A percentile compares a stretch with the other conserved stretches of the same genome.
These are phyloP conservation scores for Periconia digitata DNA, from an alignment of 2,329 filamentous ascomycete genomes.

Conservation along the genomic window DNA sequence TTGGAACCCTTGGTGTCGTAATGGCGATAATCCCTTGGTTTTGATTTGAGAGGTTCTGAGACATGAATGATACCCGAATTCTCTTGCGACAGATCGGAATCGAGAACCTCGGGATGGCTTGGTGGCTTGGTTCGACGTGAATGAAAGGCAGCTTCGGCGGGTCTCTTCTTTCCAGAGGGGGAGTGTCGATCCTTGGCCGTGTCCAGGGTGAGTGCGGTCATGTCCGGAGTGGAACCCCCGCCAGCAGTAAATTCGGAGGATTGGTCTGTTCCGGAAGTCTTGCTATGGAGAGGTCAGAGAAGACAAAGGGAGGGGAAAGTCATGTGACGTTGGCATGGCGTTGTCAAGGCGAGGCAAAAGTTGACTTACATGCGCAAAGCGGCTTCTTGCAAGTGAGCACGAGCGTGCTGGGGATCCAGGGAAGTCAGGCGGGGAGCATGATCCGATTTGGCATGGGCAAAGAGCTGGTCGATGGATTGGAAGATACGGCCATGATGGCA, in stretches of 20 bases:
- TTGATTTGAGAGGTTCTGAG: constrained; percentile 19
- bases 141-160: constrained; percentile 29
- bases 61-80: constrained; percentile 18
- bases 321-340: constrained; percentile 4
- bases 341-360: background rate
- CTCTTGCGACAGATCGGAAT: constrained; percentile 26
- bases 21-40: constrained; percentile 19
- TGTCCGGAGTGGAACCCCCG: constrained; percentile 30
- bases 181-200: constrained; percentile 20
- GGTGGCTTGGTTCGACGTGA: constrained; percentile 26
- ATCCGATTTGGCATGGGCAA: constrained; percentile 27
- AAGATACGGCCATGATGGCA: constrained; percentile 33
- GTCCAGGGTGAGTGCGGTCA: constrained; percentile 31
- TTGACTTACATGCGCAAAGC: constrained; percentile 26
- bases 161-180: constrained; percentile 30
- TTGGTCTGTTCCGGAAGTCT: constrained; percentile 20
- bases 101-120: constrained; percentile 23
- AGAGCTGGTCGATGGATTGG: constrained; percentile 26
- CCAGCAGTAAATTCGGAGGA: constrained; percentile 30
- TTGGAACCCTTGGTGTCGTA: constrained; percentile 25
- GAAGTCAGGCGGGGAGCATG: constrained; percentile 25
- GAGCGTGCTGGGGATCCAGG: constrained; percentile 20
- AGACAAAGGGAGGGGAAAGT: background rate
- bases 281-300: constrained; percentile 11
- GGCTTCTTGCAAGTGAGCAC: constrained; percentile 23